Evolutionary conservation across 805 yeast genomes (phyloP), one percentile per base, ranked within the genome.

Genomic region (Blastobotrys parvus): DNA sequence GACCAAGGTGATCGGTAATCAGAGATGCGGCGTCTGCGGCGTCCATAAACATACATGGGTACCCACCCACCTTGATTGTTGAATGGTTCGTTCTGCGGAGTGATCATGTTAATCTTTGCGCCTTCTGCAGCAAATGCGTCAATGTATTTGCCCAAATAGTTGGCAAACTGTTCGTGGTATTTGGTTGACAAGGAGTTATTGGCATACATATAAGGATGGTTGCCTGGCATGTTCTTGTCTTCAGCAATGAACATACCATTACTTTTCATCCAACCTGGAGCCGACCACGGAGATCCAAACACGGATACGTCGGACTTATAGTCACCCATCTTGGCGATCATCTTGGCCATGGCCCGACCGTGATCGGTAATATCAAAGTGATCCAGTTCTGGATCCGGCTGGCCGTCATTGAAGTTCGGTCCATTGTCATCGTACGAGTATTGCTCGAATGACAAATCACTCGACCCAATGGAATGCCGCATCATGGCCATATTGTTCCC

Each of bases 211-310:
- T 29, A 21, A 19, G 11, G 11, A 8, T 11, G 10, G 11, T 25
- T 25, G 11, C 10, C 10, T 25, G 29, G 29, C 32, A 29, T 29
- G 32, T 29, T 29, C n/a, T n/a, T n/a, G 17, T 30, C 34, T 17
- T 30, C 16, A 4, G 39, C 27, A 18, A 36, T 22, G 15, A 36
- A 20, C 13, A 16, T 19, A n/a, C 23, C 45, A 23, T 43, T 43
- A 32, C 25, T 18, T 25, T 43, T 43, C 46, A 43, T 43, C 38
- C 32, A 43, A 16, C 40, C 42, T 19, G 46, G 46, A 4, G 46
- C 46, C n/a, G 43, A 38, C 46, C 46, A 43, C 3, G 46, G 33
- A 16, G 41, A 25, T 4, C 41, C 41, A 8, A 38, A 13, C 23
- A 38, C 22, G 3, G 41, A 22, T n/a, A 38, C 41, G 32, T 38